Evolutionary conservation across 164 flowering plant species (phyloP), one percentile per base, ranked within the genome.

Genomic region (Vitis labrusca): DNA sequence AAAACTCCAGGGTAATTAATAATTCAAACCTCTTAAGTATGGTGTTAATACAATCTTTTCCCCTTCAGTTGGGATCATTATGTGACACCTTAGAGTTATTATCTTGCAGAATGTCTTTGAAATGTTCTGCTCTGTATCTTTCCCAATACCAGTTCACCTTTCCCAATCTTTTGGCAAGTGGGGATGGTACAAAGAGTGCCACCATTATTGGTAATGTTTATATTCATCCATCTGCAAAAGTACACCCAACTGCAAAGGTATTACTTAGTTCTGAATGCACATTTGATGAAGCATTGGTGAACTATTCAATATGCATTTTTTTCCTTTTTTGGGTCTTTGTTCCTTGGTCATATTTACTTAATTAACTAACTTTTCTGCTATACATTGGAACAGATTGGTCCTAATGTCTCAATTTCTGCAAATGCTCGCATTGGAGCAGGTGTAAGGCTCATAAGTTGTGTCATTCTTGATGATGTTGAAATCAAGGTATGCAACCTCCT

Each of bases 181-280:
- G 98, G 27, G 92, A 96, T 81, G 97, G 98, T 52, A 77, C 81
- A 59, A 91, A 79, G 67, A 82, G 77, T 75, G 92, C 98, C 27
- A 83, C 89, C 9, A 84, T 93, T 32, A 68, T 71, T 29, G 98
- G 97, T 61, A 92, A 92, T 82, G 98, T 92, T 65, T 96, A 72
- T 73, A 72, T 94, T 66, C 99, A 96, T 79, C 99, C 99, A 68
- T 93, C 98, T 3, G 99, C 99, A 72, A 96, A 96, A 88, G 89
- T 96, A 14, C 98, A 96, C 78, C 92, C 95, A 71, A 87, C 90
- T 60, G 97, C 99, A 5, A 96, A 96, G 98, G 99, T 92, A 72
- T 10, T 17, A 61, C 6, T 37, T 23, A 23, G 27, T 23, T 37
- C 44, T 37, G 44, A 37, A 37, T 37, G 7, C 44, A 6, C 44